Percentiles rank a stretch among this genome's conserved stretches.
These are phyloP conservation scores for Debaryomyces coudertii DNA, from an alignment of 1,139 yeast genomes.

Conservation along the genomic window DNA sequence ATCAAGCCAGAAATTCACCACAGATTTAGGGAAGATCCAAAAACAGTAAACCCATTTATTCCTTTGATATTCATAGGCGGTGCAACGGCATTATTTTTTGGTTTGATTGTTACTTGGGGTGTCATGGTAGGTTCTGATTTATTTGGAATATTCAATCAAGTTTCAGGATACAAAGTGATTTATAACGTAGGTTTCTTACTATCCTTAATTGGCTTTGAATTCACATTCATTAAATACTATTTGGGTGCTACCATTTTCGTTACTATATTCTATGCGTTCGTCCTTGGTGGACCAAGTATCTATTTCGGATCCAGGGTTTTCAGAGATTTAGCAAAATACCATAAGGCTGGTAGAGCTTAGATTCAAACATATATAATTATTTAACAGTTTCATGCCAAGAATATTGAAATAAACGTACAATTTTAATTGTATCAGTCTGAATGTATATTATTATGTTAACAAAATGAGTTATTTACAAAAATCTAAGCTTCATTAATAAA, in stretches of 20 bases:
- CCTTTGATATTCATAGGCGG: conserved; percentile 56
- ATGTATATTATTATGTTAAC: neutral
- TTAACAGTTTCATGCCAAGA: neutral
- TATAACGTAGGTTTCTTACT: conserved; percentile 53
- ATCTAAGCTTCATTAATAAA: conserved; percentile 24
- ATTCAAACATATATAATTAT: conserved; percentile 6
- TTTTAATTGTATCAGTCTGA: neutral
- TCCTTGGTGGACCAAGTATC: conserved; percentile 59
- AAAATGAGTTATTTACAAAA: conserved; percentile 1
- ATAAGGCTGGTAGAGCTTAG: conserved; percentile 35
- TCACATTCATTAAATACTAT: conserved; percentile 67
- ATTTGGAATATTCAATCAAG: conserved; percentile 35
- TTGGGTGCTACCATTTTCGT: conserved; percentile 71
- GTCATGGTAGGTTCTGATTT: conserved; percentile 49
- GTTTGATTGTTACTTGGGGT: conserved; percentile 53
- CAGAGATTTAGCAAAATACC: conserved; percentile 35
- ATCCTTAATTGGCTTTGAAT: conserved; percentile 62
- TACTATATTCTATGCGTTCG: conserved; percentile 56
- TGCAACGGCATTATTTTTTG: conserved; percentile 46
- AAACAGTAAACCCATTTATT: conserved; percentile 55
- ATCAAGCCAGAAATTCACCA: conserved; percentile 71
- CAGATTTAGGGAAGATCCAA: conserved; percentile 59
- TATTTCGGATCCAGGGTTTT: conserved; percentile 70
- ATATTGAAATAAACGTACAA: neutral
- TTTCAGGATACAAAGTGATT: conserved; percentile 29